These are phyloP conservation scores for Cylindrodendrum hubeiense DNA, from an alignment of 2,329 filamentous ascomycete species.

Conservation along the genomic window DNA sequence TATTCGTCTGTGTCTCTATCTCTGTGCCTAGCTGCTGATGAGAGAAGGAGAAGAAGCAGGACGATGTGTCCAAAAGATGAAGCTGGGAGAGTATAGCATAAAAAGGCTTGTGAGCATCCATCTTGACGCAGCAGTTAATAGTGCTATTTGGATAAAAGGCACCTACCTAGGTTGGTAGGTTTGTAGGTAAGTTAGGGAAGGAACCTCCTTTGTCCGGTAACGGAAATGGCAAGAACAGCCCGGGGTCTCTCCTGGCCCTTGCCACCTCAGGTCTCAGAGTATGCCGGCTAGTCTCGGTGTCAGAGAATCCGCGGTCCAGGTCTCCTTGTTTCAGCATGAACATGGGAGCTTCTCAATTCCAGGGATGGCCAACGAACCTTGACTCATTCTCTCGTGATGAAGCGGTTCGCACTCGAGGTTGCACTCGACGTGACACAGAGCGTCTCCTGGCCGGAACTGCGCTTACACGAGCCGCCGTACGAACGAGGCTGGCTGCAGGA, in stretches of 20 bases:
- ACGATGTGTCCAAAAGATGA: neutral
- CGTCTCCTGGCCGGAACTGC: neutral
- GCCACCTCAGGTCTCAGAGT: neutral
- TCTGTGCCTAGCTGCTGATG: neutral
- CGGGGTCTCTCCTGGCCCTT: neutral
- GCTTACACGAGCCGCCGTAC: slow-evolving; percentile 2
- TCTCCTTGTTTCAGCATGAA: slow-evolving; percentile 4
- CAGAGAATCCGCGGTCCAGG: neutral
- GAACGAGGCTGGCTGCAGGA: slow-evolving; percentile 4
- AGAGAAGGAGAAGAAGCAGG: neutral
- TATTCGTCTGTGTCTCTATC: neutral
- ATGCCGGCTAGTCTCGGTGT: neutral
- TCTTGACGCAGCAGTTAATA: neutral
- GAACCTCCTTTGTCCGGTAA: neutral
- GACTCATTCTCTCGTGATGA: slow-evolving; percentile 2
- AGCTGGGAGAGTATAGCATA: neutral
- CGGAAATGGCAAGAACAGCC: neutral
- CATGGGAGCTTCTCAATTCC: neutral
- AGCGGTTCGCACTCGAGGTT: neutral
- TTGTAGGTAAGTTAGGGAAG: no score
- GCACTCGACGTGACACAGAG: slow-evolving; percentile 5
- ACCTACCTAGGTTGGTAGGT: no score
- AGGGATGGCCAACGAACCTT: slow-evolving; percentile 1
- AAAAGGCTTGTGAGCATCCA: neutral
- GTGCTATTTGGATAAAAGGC: neutral